phyloP scores from a whole-genome alignment of 306 rosid species.

The Sicyos baderoa region DNA sequence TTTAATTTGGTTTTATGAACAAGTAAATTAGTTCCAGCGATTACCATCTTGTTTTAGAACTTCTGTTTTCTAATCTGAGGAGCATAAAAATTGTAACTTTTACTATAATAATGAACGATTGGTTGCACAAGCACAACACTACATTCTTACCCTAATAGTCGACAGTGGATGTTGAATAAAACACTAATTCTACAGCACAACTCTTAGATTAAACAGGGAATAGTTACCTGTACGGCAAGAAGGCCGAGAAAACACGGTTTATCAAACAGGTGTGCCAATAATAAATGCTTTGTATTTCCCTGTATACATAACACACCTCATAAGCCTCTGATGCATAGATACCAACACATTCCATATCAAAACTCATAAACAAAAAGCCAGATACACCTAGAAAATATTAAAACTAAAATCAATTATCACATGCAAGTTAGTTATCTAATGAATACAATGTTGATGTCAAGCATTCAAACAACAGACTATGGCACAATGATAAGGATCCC shows the following conservation, averaged over 20 bases:
- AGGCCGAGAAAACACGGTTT: conserved; percentile 83
- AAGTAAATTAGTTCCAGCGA: background rate
- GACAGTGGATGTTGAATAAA: background rate
- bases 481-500: too few species aligned
- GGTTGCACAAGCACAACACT: conserved; percentile 9
- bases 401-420: conserved; percentile 3
- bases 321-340: background rate
- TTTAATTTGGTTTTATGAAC: conserved; percentile 4
- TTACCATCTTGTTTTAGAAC: background rate
- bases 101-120: background rate
- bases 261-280: conserved; percentile 81
- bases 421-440: background rate
- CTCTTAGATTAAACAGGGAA: background rate
- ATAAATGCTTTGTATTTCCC: conserved; percentile 55
- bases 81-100: background rate
- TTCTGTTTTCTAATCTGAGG: background rate
- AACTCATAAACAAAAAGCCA: background rate
- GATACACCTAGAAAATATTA: background rate
- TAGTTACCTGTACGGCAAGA: conserved; percentile 70
- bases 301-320: conserved; percentile 26
- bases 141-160: background rate
- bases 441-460: background rate
- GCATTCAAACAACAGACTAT: background rate
- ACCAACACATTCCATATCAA: background rate
- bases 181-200: background rate